Base-by-base conservation (phyloP, 1,284 basidiomycete genomes). In the Anthracocystis setariae region DNA sequence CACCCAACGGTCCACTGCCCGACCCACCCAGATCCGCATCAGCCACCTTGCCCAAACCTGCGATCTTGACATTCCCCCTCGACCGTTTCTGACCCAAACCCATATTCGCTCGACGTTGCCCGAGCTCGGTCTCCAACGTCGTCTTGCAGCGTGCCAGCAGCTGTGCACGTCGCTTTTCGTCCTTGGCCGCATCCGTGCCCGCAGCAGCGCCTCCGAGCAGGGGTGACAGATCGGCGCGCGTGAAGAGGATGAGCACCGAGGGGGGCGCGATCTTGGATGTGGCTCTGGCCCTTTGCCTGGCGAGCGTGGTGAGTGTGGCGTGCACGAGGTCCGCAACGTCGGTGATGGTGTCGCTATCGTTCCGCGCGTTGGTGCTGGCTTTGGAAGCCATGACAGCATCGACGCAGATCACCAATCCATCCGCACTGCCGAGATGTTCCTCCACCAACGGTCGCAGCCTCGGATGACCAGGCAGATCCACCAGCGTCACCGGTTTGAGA, bases 381-480 rank as follows among this genome's bases (percentile, higher is more conserved):
- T 79, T 76, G 43, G 77, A 77, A 10, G 79, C 77, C 42, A 59
- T 70, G 33, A 70, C 65, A 13, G 80, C 71, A 38, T 82, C 80
- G n/a, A 81, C 44, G 58, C 80, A 82, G 64, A 80, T 73, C 15
- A 82, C 76, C 17, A 82, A 27, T 8, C 63, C 74, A 20, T 82
- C 80, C 3, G 73, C 78, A 23, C 67, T 58, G 33, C 39, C 32
- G 24, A 79, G 46, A 15, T 71, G 57, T 23, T 77, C 74, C 24
- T 68, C 66, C 3, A 70, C 67, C n/a, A 70, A 47, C 7, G 68
- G 62, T 9, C 79, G 62, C 13, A 82, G 48, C 3, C 80, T 48
- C 3, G 79, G 72, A 46, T 82, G 80, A 9, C 80, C 80, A 0
- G 80, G 80, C 32, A 79, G 46, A 32, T 82, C 80, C 13, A 80